These are phyloP conservation scores for Niveomyces coronatus DNA, from an alignment of 2,329 filamentous ascomycete genomes.

Conservation along the genomic window DNA sequence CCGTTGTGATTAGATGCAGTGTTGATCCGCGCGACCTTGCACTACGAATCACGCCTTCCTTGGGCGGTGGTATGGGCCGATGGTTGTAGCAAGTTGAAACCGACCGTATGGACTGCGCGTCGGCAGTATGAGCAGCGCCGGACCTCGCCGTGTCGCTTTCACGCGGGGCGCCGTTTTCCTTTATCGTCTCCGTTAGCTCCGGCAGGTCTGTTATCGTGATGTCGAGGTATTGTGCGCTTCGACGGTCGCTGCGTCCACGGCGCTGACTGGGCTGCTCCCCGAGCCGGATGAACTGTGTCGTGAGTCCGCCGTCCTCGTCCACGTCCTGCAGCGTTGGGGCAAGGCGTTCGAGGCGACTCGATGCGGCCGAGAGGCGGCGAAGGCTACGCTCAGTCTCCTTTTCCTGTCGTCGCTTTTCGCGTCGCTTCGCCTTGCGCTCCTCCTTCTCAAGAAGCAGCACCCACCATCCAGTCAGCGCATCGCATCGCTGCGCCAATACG, in stretches of 20 bases:
- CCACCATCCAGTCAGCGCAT: constrained; percentile 93
- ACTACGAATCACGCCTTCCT: constrained; percentile 61
- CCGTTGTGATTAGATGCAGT: constrained; percentile 69
- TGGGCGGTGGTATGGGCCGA: constrained; percentile 71
- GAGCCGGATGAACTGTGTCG: constrained; percentile 31
- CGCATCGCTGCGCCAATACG: constrained; percentile 80
- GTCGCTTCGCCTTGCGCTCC: constrained; percentile 68
- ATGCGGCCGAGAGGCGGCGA: constrained; percentile 77
- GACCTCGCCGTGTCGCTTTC: constrained; percentile 45
- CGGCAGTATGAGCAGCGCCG: no score
- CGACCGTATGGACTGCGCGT: constrained; percentile 69
- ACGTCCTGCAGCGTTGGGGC: constrained; percentile 69
- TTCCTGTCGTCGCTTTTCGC: constrained; percentile 76
- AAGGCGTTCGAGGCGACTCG: constrained; percentile 72
- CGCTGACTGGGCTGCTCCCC: constrained; percentile 42
- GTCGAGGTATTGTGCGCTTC: constrained; percentile 58
- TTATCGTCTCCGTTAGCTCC: constrained; percentile 54
- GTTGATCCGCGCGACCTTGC: constrained; percentile 73
- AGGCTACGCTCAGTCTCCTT: constrained; percentile 73
- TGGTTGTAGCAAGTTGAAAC: constrained; percentile 68
- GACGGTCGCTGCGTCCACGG: constrained; percentile 67
- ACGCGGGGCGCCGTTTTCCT: constrained; percentile 32
- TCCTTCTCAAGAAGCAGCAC: constrained; percentile 89
- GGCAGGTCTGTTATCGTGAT: constrained; percentile 65
- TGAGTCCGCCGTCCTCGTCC: constrained; percentile 59